Evolutionary conservation across 2,329 filamentous ascomycete species (phyloP), one percentile per base, ranked within the genome.

Genomic region (Cercospora brassicicola): DNA sequence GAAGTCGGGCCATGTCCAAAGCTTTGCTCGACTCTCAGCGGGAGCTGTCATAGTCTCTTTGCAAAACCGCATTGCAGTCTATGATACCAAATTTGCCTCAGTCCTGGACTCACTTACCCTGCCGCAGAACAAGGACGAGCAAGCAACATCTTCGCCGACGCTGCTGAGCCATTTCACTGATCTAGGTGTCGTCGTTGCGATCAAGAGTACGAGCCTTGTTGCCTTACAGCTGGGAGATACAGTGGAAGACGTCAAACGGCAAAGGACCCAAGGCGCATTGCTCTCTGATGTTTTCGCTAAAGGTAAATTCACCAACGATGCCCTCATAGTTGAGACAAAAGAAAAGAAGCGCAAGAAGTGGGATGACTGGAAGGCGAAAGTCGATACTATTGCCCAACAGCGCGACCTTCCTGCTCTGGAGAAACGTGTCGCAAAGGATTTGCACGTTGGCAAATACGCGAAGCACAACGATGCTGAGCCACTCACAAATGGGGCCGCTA

Each of bases 281-380:
- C 81, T 94, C 28, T 90, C 91, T 36, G 90, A 94, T 75, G 90
- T 91, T 0, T 87, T 94, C 64, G 90, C 90, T 1, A 89, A 89
- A 68, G 90, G 90, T 2, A 81, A 86, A 33, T 61, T 64, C 30
- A 48, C 62, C 13, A 62, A 66, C 31, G 63, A 59, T 6, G 53
- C 67, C 11, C 62, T 69, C 15, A 39, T 55, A 9, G 13, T 60
- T 2, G 66, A 68, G 39, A 65, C 23, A 64, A 65, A 60, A 64
- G 69, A 70, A 42, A 72, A 70, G 61, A 67, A 67, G 60, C 66
- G 61, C 28, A 63, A 64, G 59, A 73, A 66, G 59, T 75, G 72
- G 71, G 72, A 71, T 8, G 72, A 71, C 8, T 78, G 76, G 76
- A 76, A 72, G 48, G 45, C 69, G 8, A 70, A 73, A 33, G 72